Conservation (phyloP, 495 filamentous ascomycete genomes). For the Massariosphaeria phaeospora region DNA sequence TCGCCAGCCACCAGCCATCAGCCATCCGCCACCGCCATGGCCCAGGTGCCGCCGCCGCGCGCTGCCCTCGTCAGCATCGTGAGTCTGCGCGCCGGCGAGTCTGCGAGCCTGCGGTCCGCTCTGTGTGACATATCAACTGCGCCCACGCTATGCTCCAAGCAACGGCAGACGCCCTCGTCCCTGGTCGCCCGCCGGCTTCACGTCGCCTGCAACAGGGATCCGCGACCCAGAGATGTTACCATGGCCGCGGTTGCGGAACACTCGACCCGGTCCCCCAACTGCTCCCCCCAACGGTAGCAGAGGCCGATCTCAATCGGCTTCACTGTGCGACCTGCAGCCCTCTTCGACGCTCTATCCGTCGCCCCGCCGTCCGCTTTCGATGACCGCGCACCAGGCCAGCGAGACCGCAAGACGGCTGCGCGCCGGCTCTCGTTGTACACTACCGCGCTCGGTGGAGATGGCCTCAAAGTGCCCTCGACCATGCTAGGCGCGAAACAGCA, state of each 20-base stretch:
- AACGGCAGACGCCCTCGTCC: too few species aligned
- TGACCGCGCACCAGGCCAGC: neutral
- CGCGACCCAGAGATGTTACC: slow-evolving; percentile 28
- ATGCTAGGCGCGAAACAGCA: slow-evolving; percentile 8
- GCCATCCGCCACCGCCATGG: neutral
- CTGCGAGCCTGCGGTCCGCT: slow-evolving; percentile 5
- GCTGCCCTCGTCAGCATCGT: neutral
- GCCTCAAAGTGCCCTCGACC: slow-evolving; percentile 15
- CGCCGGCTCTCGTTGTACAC: slow-evolving; percentile 27
- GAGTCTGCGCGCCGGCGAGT: slow-evolving; percentile 1
- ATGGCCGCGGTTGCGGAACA: slow-evolving; percentile 33
- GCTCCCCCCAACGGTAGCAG: slow-evolving; percentile 17
- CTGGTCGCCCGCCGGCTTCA: too few species aligned
- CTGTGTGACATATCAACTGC: slow-evolving; percentile 18
- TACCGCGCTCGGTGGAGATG: slow-evolving; percentile 24
- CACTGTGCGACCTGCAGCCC: slow-evolving; percentile 21
- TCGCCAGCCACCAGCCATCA: neutral
- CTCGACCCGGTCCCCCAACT: slow-evolving; percentile 19
- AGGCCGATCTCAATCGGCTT: slow-evolving; percentile 6
- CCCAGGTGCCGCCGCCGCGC: neutral
- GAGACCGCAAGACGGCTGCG: slow-evolving; percentile 21
- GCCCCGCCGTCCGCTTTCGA: slow-evolving; percentile 21
- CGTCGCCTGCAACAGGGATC: slow-evolving; percentile 31
- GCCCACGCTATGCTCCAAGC: slow-evolving; percentile 19
- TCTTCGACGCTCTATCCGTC: slow-evolving; percentile 27